A percentile compares a stretch with the other conserved stretches of the same genome.
Evolutionary conservation across 2,329 filamentous ascomycete genomes (phyloP).

Genomic region (Stemphylium lycopersici): DNA sequence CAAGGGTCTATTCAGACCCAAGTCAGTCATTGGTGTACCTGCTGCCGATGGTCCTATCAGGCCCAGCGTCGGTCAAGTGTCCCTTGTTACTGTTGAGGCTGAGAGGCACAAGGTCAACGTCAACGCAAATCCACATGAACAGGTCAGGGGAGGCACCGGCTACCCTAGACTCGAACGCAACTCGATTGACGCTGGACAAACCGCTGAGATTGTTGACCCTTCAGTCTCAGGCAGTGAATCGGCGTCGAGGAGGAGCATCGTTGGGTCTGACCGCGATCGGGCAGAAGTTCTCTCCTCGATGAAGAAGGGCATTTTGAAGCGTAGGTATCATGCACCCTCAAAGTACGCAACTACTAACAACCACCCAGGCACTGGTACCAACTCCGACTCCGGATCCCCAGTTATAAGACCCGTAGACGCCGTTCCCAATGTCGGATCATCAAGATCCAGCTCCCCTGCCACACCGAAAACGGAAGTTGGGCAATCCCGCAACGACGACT

Average conservation of each 20-base stretch:
- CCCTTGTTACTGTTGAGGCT: slow-evolving; percentile 94
- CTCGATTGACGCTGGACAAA: slow-evolving; percentile 69
- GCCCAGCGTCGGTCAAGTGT: slow-evolving; percentile 81
- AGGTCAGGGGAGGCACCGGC: slow-evolving; percentile 73
- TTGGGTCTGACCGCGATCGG: slow-evolving; percentile 87
- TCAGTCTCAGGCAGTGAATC: slow-evolving; percentile 50
- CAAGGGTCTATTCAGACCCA: slow-evolving; percentile 92
- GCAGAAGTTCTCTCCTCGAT: slow-evolving; percentile 91
- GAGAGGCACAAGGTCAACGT: slow-evolving; percentile 85
- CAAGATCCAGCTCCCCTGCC: slow-evolving; percentile 83
- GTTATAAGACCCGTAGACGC: slow-evolving; percentile 67
- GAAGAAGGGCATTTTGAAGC: slow-evolving; percentile 94
- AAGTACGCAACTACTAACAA: slow-evolving; percentile 24
- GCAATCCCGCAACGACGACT: slow-evolving; percentile 70
- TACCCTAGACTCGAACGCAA: slow-evolving; percentile 86
- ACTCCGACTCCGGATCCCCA: slow-evolving; percentile 72
- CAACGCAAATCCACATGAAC: slow-evolving; percentile 70
- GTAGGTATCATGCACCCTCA: slow-evolving; percentile 56
- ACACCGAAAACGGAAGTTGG: slow-evolving; percentile 77
- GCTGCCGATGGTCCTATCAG: slow-evolving; percentile 70
- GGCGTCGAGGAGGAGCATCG: slow-evolving; percentile 78
- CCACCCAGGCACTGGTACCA: slow-evolving; percentile 53
- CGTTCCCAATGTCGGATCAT: slow-evolving; percentile 74
- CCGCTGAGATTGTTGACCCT: slow-evolving; percentile 55
- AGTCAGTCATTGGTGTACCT: slow-evolving; percentile 82